A percentile compares a stretch with the other conserved stretches of the same genome.
Conservation (phyloP, 2,329 filamentous ascomycete genomes). For the Fusarium nurragi region DNA sequence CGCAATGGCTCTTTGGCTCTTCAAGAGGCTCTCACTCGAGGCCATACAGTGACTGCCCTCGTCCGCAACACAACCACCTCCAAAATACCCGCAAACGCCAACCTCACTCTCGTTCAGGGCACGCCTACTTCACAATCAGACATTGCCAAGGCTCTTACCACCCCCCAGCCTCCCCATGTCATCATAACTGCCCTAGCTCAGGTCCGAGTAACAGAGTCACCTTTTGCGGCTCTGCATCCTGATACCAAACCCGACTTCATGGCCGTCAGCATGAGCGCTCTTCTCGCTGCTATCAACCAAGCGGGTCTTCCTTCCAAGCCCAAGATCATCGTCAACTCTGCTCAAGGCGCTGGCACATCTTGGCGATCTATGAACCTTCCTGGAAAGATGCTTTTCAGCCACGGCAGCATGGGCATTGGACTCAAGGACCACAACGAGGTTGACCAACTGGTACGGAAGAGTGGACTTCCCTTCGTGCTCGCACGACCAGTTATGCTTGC, state of each 20-base stretch:
- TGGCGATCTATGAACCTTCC: slow-evolving; percentile 30
- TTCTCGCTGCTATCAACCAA: background rate
- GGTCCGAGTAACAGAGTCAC: slow-evolving; percentile 11
- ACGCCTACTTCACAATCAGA: slow-evolving; percentile 20
- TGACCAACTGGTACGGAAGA: slow-evolving; percentile 7
- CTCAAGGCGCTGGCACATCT: slow-evolving; percentile 7
- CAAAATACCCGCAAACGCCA: slow-evolving; percentile 1
- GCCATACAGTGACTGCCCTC: slow-evolving; percentile 22
- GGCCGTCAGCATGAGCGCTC: slow-evolving; percentile 12
- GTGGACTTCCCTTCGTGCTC: slow-evolving; percentile 10
- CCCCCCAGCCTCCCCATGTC: background rate
- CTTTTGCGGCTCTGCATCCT: slow-evolving; percentile 9
- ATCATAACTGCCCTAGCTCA: slow-evolving; percentile 21
- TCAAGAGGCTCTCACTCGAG: slow-evolving; percentile 9
- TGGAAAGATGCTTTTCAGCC: slow-evolving; percentile 17
- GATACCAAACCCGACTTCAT: slow-evolving; percentile 23
- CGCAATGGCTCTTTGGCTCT: slow-evolving; percentile 27
- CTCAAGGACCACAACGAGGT: slow-evolving; percentile 27
- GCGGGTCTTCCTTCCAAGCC: background rate
- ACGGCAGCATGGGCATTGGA: slow-evolving; percentile 17
- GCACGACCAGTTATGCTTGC: slow-evolving; percentile 22
- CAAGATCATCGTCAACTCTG: slow-evolving; percentile 15
- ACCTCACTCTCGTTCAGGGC: slow-evolving; percentile 17
- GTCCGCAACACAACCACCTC: slow-evolving; percentile 5
- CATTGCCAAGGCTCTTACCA: background rate